Evolutionary conservation across 2,329 filamentous ascomycete genomes (phyloP), one percentile per base, ranked within the genome.

Genomic region (Raffaelea ambrosiae): DNA sequence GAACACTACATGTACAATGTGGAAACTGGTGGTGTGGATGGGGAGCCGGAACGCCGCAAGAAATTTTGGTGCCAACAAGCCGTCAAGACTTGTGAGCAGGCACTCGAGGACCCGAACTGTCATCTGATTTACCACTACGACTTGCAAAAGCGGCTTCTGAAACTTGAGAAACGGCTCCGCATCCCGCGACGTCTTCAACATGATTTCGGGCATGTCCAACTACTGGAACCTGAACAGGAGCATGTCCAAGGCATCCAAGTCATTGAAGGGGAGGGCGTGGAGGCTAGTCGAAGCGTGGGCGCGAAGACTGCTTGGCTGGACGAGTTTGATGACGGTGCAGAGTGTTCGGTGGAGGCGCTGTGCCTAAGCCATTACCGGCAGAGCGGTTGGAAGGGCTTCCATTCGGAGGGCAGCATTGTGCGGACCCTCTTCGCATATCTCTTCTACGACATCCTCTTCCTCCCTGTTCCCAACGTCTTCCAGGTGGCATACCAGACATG

Each of bases 41-140:
- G 58, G 4, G 62, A 71, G 31, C 40, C 59, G 4, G 73, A 74
- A 23, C 59, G 67, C 45, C 84, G 85, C 59, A 93, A 87, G 66
- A 91, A 84, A 57, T 75, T 86, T 55, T 98, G 90, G 90, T 88
- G 83, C 60, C 74, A 77, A 9, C 74, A 82, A 19, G 88, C 93
- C 0, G 71, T 87, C 4, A 67, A 71, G 8, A 98, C 93, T 0
- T 97, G 93, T 59, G 90, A 95, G 63, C 71, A 77, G 38, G 93
- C 88, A 1, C 73, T 98, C 1, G 84, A 95, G 61, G 93, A 98
- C 58, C 81, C 81, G 23, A 77, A 93, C 48, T 95, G 91, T 50
- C 93, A 98, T 64, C 66, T 95, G 21, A 93, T 95, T 50, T 91
- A 88, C 61, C 91, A 98, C 61, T 88, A 95, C 59, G 91, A 97